Evolutionary conservation across 331 rosid species (phyloP), one percentile per base, ranked within the genome.

Genomic region (Malus hybrid): DNA sequence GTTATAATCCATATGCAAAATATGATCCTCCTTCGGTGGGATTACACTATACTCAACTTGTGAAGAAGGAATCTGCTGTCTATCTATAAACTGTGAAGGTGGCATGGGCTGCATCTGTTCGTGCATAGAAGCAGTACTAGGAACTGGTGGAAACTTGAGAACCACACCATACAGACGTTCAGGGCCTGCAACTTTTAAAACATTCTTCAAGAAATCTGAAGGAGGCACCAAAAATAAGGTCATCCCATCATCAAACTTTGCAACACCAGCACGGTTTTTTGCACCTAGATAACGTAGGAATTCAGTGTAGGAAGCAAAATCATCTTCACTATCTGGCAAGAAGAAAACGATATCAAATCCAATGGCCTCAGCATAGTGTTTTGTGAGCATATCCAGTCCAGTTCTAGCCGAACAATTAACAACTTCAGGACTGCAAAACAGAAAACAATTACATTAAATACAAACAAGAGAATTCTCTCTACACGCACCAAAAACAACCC

Each of bases 401-500:
- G 98, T 91, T 79, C 97, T 89, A 39, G 98, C 97, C 15, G 98
- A 91, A 85, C 98, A 93, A 80, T 93, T 93, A 73, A 93, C 93
- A 72, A 86, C 79, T 77, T 88, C 94, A 56, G 98, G 98, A 61
- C 98, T 93, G 91, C 96, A 86, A 76, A 73, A 86, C 75, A 79
- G 70, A 67, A 76, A 64, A 77, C 48, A 56, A 20, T 9, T 56
- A 66, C 18, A 34, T 70, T 39, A 50, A 62, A 52, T 10, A 54
- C 66, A 46, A 32, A 29, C 65, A 56, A 14, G 57, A 71, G 14
- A 13, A 72, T 20, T 7, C 36, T 56, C 66, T 33, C 15, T 10
- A 10, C 48, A 42, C 5, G 48, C 48, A 42, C 48, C 48, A 42
- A 42, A 42, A 10, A 42, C 46, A 42, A 42, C 48, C 48, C 48